Conservation (phyloP, 2,329 filamentous ascomycete genomes). For the Claviceps maximensis region DNA sequence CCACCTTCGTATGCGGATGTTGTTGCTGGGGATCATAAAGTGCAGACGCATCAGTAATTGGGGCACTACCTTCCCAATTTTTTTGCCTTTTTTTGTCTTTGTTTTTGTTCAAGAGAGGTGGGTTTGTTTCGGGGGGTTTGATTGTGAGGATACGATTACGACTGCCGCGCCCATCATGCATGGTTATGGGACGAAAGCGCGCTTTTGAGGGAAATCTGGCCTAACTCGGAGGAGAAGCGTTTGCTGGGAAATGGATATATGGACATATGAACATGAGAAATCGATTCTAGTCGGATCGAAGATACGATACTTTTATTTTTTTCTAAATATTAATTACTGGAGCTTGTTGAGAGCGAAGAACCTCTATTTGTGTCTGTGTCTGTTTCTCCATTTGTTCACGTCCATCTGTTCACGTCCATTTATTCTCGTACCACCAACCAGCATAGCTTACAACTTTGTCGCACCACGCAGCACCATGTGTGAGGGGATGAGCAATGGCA, state of each 20-base stretch:
- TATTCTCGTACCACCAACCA: too few relatives aligned
- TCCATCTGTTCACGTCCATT: too few relatives aligned
- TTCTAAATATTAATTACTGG: background rate
- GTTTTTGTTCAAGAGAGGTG: too few relatives aligned
- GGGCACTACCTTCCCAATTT: background rate
- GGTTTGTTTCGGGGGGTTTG: background rate
- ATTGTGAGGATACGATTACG: background rate
- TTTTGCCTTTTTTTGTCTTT: too few relatives aligned
- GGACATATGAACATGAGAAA: background rate
- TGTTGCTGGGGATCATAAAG: conserved; percentile 79
- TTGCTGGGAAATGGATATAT: background rate
- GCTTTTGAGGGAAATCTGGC: background rate
- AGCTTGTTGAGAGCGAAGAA: too few relatives aligned
- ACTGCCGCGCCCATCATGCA: background rate
- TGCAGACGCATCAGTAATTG: conserved; percentile 40
- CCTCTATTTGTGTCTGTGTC: too few relatives aligned
- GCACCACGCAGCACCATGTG: too few relatives aligned
- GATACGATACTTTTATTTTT: background rate
- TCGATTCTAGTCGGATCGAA: background rate
- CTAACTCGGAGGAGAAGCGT: background rate
- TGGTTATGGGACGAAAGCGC: background rate
- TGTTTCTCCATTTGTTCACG: too few relatives aligned
- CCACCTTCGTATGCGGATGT: conserved; percentile 87
- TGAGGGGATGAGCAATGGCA: too few relatives aligned
- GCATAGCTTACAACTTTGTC: too few relatives aligned